Evolutionary conservation across 768 basidiomycete genomes (phyloP).

Genomic region (Mycena kentingensis): DNA sequence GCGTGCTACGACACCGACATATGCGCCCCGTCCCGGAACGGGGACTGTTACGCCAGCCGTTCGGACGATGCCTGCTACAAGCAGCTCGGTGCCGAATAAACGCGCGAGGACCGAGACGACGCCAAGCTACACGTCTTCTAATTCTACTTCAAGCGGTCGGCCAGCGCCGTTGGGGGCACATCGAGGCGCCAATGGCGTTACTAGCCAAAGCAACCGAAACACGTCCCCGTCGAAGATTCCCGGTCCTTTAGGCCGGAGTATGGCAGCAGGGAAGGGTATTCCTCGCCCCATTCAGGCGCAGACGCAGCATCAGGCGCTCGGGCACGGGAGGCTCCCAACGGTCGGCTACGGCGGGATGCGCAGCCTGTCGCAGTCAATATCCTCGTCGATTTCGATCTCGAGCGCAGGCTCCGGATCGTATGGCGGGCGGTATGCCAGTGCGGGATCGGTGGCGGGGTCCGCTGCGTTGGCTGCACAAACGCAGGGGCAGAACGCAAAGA

Average conservation of each 20-base stretch:
- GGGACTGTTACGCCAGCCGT: conserved; percentile 66
- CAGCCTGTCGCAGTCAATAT: conserved; percentile 20
- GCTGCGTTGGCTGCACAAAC: conserved; percentile 29
- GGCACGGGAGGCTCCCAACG: conserved; percentile 54
- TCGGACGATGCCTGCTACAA: conserved; percentile 51
- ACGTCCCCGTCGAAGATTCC: conserved; percentile 55
- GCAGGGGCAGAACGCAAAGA: neutral
- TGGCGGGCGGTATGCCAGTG: conserved; percentile 19
- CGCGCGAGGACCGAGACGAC: conserved; percentile 50
- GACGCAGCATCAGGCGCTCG: conserved; percentile 52
- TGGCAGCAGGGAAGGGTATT: too few relatives aligned
- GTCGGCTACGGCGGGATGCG: conserved; percentile 31
- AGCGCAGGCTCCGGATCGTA: conserved; percentile 27
- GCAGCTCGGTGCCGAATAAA: conserved; percentile 61
- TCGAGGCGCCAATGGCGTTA: conserved; percentile 36
- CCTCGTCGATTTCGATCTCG: conserved; percentile 26
- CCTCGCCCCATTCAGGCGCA: too few relatives aligned
- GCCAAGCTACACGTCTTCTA: conserved; percentile 42
- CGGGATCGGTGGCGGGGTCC: conserved; percentile 23
- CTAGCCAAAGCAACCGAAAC: conserved; percentile 33
- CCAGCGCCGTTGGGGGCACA: conserved; percentile 46
- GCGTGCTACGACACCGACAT: conserved; percentile 59
- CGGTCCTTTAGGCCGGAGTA: conserved; percentile 36
- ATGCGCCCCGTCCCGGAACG: conserved; percentile 42
- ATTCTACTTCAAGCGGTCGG: too few relatives aligned